Evolutionary conservation across 208 protist species (phyloP).

Genomic region (Leishmania braziliensis): DNA sequence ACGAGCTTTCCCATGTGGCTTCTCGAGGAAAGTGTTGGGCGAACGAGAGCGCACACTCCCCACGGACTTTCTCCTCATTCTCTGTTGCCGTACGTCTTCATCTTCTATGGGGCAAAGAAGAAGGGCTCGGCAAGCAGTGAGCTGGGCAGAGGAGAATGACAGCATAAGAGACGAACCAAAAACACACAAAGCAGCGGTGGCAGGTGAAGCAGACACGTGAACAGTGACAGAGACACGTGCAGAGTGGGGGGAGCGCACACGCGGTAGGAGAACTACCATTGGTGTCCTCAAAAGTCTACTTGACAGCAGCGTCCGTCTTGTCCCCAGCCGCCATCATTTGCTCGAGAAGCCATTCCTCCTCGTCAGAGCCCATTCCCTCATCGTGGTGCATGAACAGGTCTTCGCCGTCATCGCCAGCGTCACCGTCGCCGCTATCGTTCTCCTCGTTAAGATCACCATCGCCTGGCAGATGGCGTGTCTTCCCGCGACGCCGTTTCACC

Average conservation of each 20-base stretch:
- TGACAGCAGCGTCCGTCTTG: not conserved
- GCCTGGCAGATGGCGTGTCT: not conserved
- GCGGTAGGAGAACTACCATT: not conserved
- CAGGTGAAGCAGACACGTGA: not conserved
- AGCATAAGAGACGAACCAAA: not conserved
- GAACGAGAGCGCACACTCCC: not conserved
- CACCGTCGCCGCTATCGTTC: constrained; percentile 8
- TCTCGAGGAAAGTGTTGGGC: not conserved
- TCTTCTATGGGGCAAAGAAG: not conserved
- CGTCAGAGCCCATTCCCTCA: constrained; percentile 60
- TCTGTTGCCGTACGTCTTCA: not conserved
- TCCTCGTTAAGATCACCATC: constrained; percentile 2
- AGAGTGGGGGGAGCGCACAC: not conserved
- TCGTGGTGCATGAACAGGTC: constrained; percentile 64
- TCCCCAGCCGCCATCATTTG: constrained; percentile 63
- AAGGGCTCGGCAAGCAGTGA: not conserved
- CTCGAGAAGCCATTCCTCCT: constrained; percentile 85
- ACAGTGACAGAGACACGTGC: not conserved
- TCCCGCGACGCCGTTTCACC: not conserved
- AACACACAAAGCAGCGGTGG: not conserved
- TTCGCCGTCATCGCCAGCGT: constrained; percentile 36
- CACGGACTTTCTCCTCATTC: not conserved
- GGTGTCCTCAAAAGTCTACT: not conserved
- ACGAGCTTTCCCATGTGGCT: not conserved
- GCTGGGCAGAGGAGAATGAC: not conserved